Percentiles rank a stretch among this genome's conserved stretches.
Evolutionary conservation across 2,329 filamentous ascomycete species (phyloP).

Genomic region (Colletotrichum theobromicola): DNA sequence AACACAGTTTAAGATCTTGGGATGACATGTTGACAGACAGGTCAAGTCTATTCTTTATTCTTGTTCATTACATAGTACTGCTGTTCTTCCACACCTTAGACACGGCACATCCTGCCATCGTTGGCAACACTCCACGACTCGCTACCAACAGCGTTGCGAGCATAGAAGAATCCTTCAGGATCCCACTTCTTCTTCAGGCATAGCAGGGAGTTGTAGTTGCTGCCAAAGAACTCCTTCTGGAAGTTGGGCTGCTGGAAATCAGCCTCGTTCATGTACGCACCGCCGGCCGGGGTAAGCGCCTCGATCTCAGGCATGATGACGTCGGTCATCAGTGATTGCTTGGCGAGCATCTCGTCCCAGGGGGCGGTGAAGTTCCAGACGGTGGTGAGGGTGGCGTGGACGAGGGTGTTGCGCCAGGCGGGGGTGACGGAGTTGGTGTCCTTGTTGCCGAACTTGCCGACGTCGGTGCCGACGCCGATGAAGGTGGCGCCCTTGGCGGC

Average conservation of each 20-base stretch:
- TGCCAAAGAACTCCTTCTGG: slow-evolving; percentile 50
- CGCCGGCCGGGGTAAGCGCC: slow-evolving; percentile 39
- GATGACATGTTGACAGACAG: neutral
- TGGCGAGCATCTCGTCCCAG: slow-evolving; percentile 32
- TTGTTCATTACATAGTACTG: neutral
- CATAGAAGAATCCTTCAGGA: slow-evolving; percentile 50
- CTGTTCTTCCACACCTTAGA: neutral
- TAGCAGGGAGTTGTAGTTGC: slow-evolving; percentile 46
- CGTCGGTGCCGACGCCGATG: slow-evolving; percentile 32
- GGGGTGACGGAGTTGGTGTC: slow-evolving; percentile 42
- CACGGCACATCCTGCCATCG: slow-evolving; percentile 23
- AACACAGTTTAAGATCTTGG: neutral
- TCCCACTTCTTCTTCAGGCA: slow-evolving; percentile 58
- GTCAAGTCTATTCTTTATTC: neutral
- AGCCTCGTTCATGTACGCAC: slow-evolving; percentile 57
- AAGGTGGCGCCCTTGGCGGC: slow-evolving; percentile 27
- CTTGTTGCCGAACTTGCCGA: slow-evolving; percentile 28
- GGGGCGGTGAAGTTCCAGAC: slow-evolving; percentile 31
- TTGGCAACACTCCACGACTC: slow-evolving; percentile 47
- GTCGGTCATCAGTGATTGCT: slow-evolving; percentile 29
- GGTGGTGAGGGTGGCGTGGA: slow-evolving; percentile 31
- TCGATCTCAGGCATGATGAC: slow-evolving; percentile 20
- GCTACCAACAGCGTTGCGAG: slow-evolving; percentile 52
- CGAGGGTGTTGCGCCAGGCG: slow-evolving; percentile 43
- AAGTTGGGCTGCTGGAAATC: slow-evolving; percentile 53